These are phyloP conservation scores for Podaxis sp. DNA, from an alignment of 768 basidiomycete species.

Conservation along the genomic window DNA sequence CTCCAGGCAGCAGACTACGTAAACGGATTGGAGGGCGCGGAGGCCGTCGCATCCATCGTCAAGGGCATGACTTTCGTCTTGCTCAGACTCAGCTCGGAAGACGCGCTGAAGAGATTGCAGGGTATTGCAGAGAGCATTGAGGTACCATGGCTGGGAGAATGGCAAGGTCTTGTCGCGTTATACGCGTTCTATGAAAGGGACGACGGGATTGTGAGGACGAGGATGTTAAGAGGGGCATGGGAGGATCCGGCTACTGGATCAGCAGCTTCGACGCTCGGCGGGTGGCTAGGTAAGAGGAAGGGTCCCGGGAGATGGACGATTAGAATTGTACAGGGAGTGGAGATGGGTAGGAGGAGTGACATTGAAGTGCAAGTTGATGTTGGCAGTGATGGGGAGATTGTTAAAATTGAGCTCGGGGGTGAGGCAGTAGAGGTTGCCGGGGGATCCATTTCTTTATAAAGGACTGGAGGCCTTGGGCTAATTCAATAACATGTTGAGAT, in stretches of 20 bases:
- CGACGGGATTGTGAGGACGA: conserved; percentile 31
- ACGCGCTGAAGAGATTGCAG: conserved; percentile 30
- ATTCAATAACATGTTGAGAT: not conserved
- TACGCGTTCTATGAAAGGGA: conserved; percentile 32
- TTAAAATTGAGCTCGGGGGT: conserved; percentile 32
- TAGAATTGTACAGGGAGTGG: conserved; percentile 38
- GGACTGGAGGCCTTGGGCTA: not conserved
- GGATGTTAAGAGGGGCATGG: conserved; percentile 35
- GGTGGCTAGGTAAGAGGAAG: conserved; percentile 32
- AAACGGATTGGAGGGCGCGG: conserved; percentile 28
- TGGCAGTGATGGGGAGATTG: conserved; percentile 23
- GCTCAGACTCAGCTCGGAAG: conserved; percentile 31
- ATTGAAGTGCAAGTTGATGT: conserved; percentile 35
- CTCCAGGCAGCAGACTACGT: conserved; percentile 29
- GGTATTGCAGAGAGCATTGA: conserved; percentile 20
- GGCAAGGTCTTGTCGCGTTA: conserved; percentile 30
- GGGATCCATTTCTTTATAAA: conserved; percentile 19
- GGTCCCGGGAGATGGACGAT: conserved; percentile 32
- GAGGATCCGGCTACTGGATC: conserved; percentile 47
- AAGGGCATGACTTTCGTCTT: conserved; percentile 44
- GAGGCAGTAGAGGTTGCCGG: conserved; percentile 36
- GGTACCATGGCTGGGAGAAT: conserved; percentile 31
- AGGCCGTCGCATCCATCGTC: conserved; percentile 38
- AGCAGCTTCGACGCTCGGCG: conserved; percentile 38
- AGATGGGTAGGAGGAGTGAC: conserved; percentile 41